These are phyloP conservation scores for Lyophyllum shimeji DNA, from an alignment of 768 basidiomycete species.

Conservation along the genomic window DNA sequence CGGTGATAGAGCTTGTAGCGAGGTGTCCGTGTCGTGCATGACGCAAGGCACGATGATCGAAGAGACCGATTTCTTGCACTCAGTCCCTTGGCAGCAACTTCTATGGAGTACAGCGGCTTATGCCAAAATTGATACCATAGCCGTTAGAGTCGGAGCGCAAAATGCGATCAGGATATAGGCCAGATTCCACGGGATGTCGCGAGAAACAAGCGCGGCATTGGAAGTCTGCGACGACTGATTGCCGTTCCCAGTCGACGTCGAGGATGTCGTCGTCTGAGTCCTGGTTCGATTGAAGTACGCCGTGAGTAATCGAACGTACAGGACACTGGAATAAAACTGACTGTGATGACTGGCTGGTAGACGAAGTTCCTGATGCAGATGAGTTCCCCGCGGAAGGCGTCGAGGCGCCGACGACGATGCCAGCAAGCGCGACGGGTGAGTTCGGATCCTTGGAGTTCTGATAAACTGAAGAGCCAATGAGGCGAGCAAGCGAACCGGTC, in stretches of 20 bases:
- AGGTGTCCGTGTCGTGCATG: background rate
- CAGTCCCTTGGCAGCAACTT: background rate
- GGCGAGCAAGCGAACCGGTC: constrained; percentile 50
- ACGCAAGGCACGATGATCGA: background rate
- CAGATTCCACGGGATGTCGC: background rate
- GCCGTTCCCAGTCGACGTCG: background rate
- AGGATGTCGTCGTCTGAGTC: background rate
- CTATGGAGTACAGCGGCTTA: background rate
- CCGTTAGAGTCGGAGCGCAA: constrained; percentile 4
- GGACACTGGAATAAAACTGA: background rate
- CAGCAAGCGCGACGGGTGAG: constrained; percentile 29
- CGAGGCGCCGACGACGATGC: constrained; percentile 18
- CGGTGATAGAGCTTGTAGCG: background rate
- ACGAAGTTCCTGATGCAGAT: background rate
- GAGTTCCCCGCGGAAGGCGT: background rate
- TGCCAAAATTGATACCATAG: background rate
- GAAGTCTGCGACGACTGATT: background rate
- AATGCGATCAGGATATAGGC: background rate
- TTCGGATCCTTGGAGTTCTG: constrained; percentile 42
- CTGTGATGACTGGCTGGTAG: background rate
- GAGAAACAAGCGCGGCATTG: constrained; percentile 1
- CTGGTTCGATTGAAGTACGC: background rate
- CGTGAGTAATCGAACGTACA: background rate
- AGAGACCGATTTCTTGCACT: background rate
- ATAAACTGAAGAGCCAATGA: constrained; percentile 41